Base-by-base conservation (phyloP, 1,284 basidiomycete species). In the Meripilus lineatus region DNA sequence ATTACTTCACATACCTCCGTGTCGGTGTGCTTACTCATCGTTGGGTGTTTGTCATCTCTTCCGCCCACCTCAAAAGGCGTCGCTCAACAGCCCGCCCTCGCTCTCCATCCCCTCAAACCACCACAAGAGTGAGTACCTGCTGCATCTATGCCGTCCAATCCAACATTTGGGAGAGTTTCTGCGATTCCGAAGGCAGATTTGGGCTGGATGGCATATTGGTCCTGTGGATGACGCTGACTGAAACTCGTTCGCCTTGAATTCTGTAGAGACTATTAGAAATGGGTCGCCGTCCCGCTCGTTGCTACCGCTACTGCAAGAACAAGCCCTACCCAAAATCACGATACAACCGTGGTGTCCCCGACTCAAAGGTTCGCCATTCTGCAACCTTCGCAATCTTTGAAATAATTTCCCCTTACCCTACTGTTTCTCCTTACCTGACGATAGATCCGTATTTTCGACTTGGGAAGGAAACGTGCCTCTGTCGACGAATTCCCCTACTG, bases 301-400 rank as follows among this genome's bases (percentile, higher is more conserved):
- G 92, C 81, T 93, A 94, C 75, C 84, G 91, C 56, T 95, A 96
- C 78, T 95, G 92, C 81, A 96, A 97, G 79, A 96, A 95, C 82
- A 96, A 97, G 81, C 92, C 92, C 35, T 89, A 87, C 72, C 86
- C 87, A 50, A 95, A 95, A 74, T 93, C 89, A 49, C 74, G 93
- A 65, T 96, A 95, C 79, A 96, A 96, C 77, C 91, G 95, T 79
- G 94, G 93, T 92, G 93, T 95, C 40, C 92, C 93, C 58, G 93
- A 94, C 66, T 69, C 92, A 56, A 95, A 95, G 78, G 88, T 81
- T 22, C 45, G 65, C 45, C 6, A 8, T 10, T 8, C n/a, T n/a
- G 20, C 18, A 30, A 11, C 23, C 25, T 15, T 42, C 10, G 20
- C 37, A 25, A 42, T 26, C 35, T 38, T n/a, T n/a, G n/a, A 30